Base-by-base conservation (phyloP, 2,329 filamentous ascomycete species). In the Fusarium setosum region DNA sequence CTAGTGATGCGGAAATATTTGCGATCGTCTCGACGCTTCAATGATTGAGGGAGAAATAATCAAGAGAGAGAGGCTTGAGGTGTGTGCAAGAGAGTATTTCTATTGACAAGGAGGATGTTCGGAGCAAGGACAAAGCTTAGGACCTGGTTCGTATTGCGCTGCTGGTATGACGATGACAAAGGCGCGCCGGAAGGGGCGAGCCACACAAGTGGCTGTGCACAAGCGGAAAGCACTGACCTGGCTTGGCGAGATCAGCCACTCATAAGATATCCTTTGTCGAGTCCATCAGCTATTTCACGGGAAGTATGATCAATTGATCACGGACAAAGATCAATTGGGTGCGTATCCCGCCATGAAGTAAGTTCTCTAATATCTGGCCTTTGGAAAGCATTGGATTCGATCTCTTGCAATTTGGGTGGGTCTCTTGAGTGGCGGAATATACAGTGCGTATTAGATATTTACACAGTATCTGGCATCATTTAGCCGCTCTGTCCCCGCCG, bases 141-240 rank as follows among this genome's bases (percentile, higher is more conserved):
- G n/a, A n/a, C 40, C 4, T 13, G 37, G 20, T 29, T 50, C 18
- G 49, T 52, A 20, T 47, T 64, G 42, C 44, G 44, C 56, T 35
- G 26, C 56, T 71, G 53, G 53, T 61, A 72, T 72, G 68, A 71
- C 65, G 63, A 68, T 69, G 69, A 72, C 70, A 72, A 72, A 68
- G 68, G 68, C 44, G 40, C 37, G n/a, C 18, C 35, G 41, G 29
- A 53, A 47, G 56, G 37, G 53, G 32, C 56, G 26, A 56, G 55
- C 56, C 45, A 56, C 41, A 59, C 38, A 12, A 24, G 69, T 72
- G 69, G 69, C 68, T 66, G 54, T 59, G 52, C 57, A 17, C 23
- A 18, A 24, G 18, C 38, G 24, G 32, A 29, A 49, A 44, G 17
- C 32, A 57, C 17, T 37, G 15, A 34, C 26, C 20, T 24, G 17